These are phyloP conservation scores for Malbranchea cinnamomea DNA, from an alignment of 2,329 filamentous ascomycete species.

Conservation along the genomic window DNA sequence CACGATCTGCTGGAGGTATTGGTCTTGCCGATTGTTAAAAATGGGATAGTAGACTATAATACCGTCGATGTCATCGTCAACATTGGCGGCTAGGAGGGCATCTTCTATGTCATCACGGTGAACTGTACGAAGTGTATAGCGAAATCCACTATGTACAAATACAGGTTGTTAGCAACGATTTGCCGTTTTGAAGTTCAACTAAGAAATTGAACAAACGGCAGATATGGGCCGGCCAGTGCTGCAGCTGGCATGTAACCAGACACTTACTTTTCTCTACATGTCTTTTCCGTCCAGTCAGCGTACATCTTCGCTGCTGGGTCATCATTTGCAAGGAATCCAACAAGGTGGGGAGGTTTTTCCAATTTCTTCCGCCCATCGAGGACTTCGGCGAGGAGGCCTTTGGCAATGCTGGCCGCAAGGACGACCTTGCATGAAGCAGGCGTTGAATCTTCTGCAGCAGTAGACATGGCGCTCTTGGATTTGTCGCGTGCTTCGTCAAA, in stretches of 20 bases:
- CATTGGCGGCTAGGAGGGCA: constrained; percentile 70
- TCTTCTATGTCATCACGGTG: constrained; percentile 84
- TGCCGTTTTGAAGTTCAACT: neutral
- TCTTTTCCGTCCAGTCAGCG: constrained; percentile 94
- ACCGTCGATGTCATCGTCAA: constrained; percentile 59
- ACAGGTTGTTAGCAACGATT: neutral
- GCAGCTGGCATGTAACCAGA: no score
- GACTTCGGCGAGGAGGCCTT: constrained; percentile 64
- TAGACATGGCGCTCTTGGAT: constrained; percentile 22
- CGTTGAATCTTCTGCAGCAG: constrained; percentile 15
- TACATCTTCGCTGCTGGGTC: constrained; percentile 88
- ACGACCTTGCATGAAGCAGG: constrained; percentile 70
- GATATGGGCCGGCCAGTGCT: neutral
- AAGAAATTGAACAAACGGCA: neutral
- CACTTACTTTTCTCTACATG: constrained; percentile 83
- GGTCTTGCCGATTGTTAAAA: constrained; percentile 79
- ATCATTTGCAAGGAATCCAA: constrained; percentile 81
- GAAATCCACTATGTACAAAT: constrained; percentile 53
- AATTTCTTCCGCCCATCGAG: constrained; percentile 58
- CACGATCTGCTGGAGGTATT: constrained; percentile 91
- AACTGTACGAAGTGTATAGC: constrained; percentile 70
- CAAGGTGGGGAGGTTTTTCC: constrained; percentile 59
- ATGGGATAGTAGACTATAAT: constrained; percentile 99
- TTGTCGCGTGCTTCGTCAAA: no score
- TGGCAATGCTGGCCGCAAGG: constrained; percentile 74